phyloP scores from a whole-genome alignment of 2,329 filamentous ascomycete genomes.

The Paraphaeosphaeria minitans region DNA sequence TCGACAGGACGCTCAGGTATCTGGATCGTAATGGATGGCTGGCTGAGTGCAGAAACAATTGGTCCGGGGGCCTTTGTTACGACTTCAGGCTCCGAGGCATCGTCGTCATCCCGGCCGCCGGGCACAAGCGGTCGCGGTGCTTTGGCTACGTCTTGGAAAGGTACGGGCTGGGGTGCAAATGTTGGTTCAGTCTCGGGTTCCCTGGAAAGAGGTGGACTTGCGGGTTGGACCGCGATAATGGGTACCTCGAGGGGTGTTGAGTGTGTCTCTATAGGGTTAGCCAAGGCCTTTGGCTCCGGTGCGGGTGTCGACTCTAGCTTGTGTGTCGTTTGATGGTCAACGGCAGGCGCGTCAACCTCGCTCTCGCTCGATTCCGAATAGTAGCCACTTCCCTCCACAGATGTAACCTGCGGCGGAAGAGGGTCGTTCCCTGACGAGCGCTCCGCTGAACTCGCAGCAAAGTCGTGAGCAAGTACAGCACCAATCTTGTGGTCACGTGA shows the following conservation, averaged over 20 bases:
- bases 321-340: not conserved
- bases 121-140: conserved; percentile 36
- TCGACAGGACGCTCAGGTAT: conserved; percentile 15
- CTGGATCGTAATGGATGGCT: conserved; percentile 5
- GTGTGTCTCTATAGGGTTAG: conserved; percentile 22
- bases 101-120: conserved; percentile 38
- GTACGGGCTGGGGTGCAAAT: not conserved
- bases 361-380: conserved; percentile 61
- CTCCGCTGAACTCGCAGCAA: conserved; percentile 53
- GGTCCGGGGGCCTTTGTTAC: not conserved
- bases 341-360: conserved; percentile 23
- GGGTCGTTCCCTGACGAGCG: conserved; percentile 58
- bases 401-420: conserved; percentile 72
- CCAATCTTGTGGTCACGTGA: conserved; percentile 67
- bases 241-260: conserved; percentile 30
- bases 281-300: conserved; percentile 38
- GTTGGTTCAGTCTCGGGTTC: conserved; percentile 11
- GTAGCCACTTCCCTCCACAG: conserved; percentile 69
- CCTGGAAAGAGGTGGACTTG: conserved; percentile 36
- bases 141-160: conserved; percentile 13
- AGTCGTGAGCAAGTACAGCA: conserved; percentile 60
- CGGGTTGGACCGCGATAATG: conserved; percentile 42
- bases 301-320: conserved; percentile 16
- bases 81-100: conserved; percentile 27
- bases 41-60: not conserved